Evolutionary conservation across 2,329 filamentous ascomycete species (phyloP), one percentile per base, ranked within the genome.

Genomic region (Aureobasidium musti): DNA sequence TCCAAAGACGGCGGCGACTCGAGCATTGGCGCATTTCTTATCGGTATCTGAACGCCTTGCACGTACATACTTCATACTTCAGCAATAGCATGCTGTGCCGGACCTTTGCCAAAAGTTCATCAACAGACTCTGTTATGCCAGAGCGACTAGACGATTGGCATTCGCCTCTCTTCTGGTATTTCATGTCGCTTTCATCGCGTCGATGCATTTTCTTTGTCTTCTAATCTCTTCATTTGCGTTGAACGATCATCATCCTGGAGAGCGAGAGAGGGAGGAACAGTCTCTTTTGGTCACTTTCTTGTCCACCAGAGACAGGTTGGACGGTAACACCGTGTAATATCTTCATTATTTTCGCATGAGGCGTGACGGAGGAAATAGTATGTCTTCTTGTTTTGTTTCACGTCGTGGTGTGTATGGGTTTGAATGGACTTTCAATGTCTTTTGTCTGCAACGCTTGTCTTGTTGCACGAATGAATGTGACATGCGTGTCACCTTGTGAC

Each of bases 41-140:
- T 45, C 49, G n/a, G 33, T n/a, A 45, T 64, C 33, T 43, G 47
- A 54, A 64, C 37, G 37, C 37, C 7, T 54, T 35, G 30, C 61
- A 56, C 63, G 63, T 65, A 65, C 63, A 65, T 65, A 65, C 30
- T 41, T 26, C n/a, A 37, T 21, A 65, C n/a, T 56, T 65, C 52
- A 45, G 63, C 63, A 65, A 57, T 57, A 53, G 63, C 52, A 57
- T 65, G 63, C 41, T 47, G 45, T 33, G 8, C 30, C 17, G 33
- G 23, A 35, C 43, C 59, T 41, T 52, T 41, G 41, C 33, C 30
- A 63, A 37, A 63, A 47, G 41, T 45, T 56, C 35, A 23, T n/a
- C 52, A 50, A 23, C 41, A 65, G 41, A 30, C 39, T 45, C 63
- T 39, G 30, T 65, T 39, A 47, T 49, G 50, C 28, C 41, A 39